phyloP scores from a whole-genome alignment of 2,329 filamentous ascomycete genomes.

The Zymoseptoria brevis region DNA sequence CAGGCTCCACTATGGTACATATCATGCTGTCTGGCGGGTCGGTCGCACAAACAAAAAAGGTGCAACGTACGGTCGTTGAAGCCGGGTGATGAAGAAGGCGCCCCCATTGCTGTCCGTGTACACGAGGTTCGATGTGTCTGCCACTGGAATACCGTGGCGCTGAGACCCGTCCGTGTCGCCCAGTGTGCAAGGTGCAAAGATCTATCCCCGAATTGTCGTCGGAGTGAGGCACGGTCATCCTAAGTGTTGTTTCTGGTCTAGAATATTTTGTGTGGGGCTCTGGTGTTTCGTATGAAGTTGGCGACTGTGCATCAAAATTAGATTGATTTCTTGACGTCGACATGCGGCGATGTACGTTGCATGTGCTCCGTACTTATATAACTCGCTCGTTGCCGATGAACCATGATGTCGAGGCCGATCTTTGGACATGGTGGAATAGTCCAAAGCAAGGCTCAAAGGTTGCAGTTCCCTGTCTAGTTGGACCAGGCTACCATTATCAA shows the following conservation, averaged over 20 bases:
- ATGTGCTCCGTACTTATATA: too few relatives aligned
- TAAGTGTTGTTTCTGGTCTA: neutral
- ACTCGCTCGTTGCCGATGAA: too few relatives aligned
- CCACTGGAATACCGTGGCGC: neutral
- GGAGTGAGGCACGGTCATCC: neutral
- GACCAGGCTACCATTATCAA: too few relatives aligned
- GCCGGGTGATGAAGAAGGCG: too few relatives aligned
- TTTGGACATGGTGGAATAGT: too few relatives aligned
- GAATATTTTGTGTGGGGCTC: neutral
- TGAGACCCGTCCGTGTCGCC: neutral
- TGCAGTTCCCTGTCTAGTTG: too few relatives aligned
- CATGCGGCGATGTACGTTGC: neutral
- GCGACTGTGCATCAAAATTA: neutral
- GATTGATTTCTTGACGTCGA: neutral
- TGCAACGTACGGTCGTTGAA: too few relatives aligned
- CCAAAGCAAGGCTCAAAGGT: too few relatives aligned
- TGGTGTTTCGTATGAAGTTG: neutral
- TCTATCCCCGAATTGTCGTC: neutral
- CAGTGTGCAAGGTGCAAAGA: neutral
- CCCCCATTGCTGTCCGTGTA: too few relatives aligned
- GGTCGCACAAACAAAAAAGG: too few relatives aligned
- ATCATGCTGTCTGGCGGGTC: constrained; percentile 3
- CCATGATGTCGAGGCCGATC: too few relatives aligned
- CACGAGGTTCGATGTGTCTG: neutral
- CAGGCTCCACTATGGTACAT: neutral